These are phyloP conservation scores for Allomyces arbusculus DNA, from an alignment of 192 early-diverging fungal species.

Conservation along the genomic window DNA sequence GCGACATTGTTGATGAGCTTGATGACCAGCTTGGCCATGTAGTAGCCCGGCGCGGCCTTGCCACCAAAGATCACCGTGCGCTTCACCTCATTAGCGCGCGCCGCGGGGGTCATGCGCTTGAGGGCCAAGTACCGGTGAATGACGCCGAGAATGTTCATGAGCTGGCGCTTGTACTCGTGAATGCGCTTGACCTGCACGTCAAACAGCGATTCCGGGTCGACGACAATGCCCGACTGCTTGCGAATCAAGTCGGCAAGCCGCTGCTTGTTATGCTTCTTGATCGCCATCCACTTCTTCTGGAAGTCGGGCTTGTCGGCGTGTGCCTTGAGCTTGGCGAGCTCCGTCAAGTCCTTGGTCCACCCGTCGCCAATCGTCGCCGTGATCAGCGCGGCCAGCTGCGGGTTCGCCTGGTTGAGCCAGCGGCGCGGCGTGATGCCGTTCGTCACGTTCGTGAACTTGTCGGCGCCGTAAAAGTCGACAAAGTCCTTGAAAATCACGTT, in stretches of 20 bases:
- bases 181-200: constrained; percentile 96
- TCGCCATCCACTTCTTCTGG: constrained; percentile 65
- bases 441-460: constrained; percentile 90
- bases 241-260: constrained; percentile 73
- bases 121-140: constrained; percentile 81
- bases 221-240: constrained; percentile 39
- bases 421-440: constrained; percentile 93
- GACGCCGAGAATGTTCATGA: constrained; percentile 91
- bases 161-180: constrained; percentile 99
- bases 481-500: constrained; percentile 77
- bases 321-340: constrained; percentile 41
- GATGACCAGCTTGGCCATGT: constrained; percentile 95
- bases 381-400: constrained; percentile 61
- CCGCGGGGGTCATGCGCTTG: constrained; percentile 52
- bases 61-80: constrained; percentile 91
- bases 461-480: constrained; percentile 61
- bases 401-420: constrained; percentile 95
- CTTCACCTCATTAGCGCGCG: constrained; percentile 44
- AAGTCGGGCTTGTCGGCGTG: constrained; percentile 45
- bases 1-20: constrained; percentile 95
- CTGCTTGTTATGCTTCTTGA: constrained; percentile 80
- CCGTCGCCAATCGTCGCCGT: constrained; percentile 51
- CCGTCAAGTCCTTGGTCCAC: constrained; percentile 58
- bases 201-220: constrained; percentile 76
- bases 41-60: constrained; percentile 95